Percentiles rank a stretch among this genome's conserved stretches.
Conservation (phyloP, 1,284 basidiomycete genomes). For the Ustilago esculenta region DNA sequence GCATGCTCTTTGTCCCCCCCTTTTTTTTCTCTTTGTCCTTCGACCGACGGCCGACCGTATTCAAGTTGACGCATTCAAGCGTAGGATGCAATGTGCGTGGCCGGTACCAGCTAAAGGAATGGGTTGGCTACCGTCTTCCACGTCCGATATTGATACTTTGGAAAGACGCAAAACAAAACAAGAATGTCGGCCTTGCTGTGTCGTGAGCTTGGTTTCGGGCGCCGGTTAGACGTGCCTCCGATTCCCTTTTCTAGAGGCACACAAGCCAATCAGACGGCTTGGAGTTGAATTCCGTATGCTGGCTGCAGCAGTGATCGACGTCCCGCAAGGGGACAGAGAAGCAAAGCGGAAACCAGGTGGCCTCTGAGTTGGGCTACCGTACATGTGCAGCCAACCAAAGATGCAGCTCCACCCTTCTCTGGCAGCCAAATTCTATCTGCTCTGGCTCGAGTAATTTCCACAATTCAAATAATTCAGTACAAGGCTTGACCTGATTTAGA, state of each 20-base stretch:
- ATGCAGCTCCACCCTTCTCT: slow-evolving; percentile 33
- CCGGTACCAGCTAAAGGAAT: slow-evolving; percentile 10
- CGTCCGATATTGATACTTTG: too few species aligned
- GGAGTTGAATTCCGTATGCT: slow-evolving; percentile 6
- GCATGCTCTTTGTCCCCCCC: too few species aligned
- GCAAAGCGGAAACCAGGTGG: neutral
- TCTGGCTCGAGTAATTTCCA: slow-evolving; percentile 24
- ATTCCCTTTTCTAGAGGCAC: neutral
- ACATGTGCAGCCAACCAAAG: slow-evolving; percentile 8
- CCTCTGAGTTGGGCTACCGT: slow-evolving; percentile 10
- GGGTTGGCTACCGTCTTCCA: slow-evolving; percentile 5
- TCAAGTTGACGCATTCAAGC: slow-evolving; percentile 6
- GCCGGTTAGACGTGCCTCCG: neutral
- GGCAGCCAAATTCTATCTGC: slow-evolving; percentile 4
- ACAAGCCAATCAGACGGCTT: slow-evolving; percentile 19
- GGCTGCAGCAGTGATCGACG: slow-evolving; percentile 39
- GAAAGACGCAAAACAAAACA: neutral
- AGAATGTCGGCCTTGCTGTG: neutral
- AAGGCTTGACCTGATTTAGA: too few species aligned
- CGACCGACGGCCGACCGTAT: neutral
- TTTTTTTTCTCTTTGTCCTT: slow-evolving; percentile 2
- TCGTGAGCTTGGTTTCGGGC: slow-evolving; percentile 4
- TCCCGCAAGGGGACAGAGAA: neutral
- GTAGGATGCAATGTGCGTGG: too few species aligned
- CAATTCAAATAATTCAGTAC: too few species aligned